Evolutionary conservation across 805 yeast species (phyloP).

Genomic region (Saturnispora silvae): DNA sequence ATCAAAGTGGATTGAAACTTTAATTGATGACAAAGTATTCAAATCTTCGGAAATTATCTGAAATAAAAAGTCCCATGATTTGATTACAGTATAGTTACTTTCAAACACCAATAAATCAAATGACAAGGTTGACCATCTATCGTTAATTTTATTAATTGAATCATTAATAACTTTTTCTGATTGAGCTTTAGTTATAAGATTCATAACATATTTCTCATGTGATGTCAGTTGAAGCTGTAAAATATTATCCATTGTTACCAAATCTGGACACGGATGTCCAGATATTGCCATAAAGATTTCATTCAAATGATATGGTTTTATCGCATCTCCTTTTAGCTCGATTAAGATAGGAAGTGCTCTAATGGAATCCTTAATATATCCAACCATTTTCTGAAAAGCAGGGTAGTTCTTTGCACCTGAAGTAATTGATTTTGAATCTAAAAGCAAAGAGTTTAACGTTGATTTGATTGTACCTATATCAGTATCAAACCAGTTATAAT

Average conservation of each 20-base stretch:
- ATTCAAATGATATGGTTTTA: conserved; percentile 63
- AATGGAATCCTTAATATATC: conserved; percentile 30
- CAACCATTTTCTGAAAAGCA: conserved; percentile 54
- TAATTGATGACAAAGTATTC: conserved; percentile 57
- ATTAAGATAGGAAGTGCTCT: conserved; percentile 30
- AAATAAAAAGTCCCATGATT: conserved; percentile 56
- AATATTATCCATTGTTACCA: conserved; percentile 46
- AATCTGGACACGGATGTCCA: conserved; percentile 10
- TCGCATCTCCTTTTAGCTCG: conserved; percentile 43
- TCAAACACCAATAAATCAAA: conserved; percentile 47
- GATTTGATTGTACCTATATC: conserved; percentile 35
- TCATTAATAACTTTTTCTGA: conserved; percentile 61
- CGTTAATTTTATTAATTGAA: conserved; percentile 38
- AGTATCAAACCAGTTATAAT: conserved; percentile 38
- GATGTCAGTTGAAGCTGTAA: conserved; percentile 42
- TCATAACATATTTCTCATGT: conserved; percentile 37
- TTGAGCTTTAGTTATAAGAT: conserved; percentile 51
- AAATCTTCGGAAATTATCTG: conserved; percentile 51
- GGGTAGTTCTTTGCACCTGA: conserved; percentile 51
- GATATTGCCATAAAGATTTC: conserved; percentile 28
- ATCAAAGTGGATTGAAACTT: conserved; percentile 49
- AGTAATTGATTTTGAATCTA: conserved; percentile 42
- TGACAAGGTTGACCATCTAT: conserved; percentile 42
- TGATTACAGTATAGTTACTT: conserved; percentile 44
- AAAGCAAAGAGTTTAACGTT: conserved; percentile 40